These are phyloP conservation scores for Paracamarosporium sp. DNA, from an alignment of 2,329 filamentous ascomycete genomes.

Conservation along the genomic window DNA sequence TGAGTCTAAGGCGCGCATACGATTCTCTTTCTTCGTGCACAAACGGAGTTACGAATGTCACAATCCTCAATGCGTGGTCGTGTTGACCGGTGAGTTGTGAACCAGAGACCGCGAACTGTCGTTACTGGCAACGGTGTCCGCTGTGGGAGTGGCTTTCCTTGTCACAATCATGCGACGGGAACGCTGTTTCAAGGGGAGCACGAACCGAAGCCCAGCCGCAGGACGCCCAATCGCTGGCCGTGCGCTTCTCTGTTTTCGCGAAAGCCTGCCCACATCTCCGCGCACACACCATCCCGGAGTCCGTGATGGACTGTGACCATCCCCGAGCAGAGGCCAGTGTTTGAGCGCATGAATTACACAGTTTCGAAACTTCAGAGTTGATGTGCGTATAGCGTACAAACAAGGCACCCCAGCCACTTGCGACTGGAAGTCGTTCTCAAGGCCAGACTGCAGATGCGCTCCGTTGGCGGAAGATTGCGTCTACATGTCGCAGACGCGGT, in stretches of 20 bases:
- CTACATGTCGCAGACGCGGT: not conserved
- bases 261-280: not conserved
- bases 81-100: constrained; percentile 1
- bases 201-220: not conserved
- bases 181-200: constrained; percentile 31
- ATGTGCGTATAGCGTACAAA: constrained; percentile 11
- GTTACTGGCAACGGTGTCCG: not conserved
- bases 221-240: constrained; percentile 10
- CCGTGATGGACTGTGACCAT: constrained; percentile 7
- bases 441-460: not conserved
- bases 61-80: constrained; percentile 1
- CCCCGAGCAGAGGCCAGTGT: constrained; percentile 8
- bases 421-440: constrained; percentile 1
- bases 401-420: not conserved
- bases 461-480: constrained; percentile 8
- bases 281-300: constrained; percentile 3
- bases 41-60: not conserved
- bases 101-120: not conserved
- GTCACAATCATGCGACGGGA: constrained; percentile 34
- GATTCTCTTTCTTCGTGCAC: not conserved
- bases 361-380: constrained; percentile 15
- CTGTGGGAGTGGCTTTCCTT: not conserved
- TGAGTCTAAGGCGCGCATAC: not conserved
- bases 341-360: constrained; percentile 9
- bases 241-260: constrained; percentile 5